A percentile compares a stretch with the other conserved stretches of the same genome.
Evolutionary conservation across 1,284 basidiomycete genomes (phyloP).

Genomic region (Flammula alnicola): DNA sequence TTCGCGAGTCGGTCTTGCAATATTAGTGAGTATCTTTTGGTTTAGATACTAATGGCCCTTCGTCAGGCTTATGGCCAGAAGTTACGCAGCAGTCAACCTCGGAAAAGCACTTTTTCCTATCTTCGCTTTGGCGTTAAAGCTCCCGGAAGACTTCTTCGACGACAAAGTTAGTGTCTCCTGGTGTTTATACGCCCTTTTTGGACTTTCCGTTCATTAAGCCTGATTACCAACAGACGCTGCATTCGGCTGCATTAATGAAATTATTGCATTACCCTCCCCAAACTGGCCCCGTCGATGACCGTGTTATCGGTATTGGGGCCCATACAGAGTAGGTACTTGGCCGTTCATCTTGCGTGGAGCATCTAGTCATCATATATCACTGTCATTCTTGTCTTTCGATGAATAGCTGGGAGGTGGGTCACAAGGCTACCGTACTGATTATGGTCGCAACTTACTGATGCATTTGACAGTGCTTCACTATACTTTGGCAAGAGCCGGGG

Average conservation of each 20-base stretch:
- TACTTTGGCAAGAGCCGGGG: constrained; percentile 67
- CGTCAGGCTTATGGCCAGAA: constrained; percentile 16
- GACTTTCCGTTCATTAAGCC: not conserved
- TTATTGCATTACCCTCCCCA: constrained; percentile 81
- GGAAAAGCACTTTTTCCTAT: constrained; percentile 80
- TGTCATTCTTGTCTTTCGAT: not conserved
- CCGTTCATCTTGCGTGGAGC: constrained; percentile 55
- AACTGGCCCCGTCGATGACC: constrained; percentile 61
- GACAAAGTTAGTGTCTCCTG: constrained; percentile 51
- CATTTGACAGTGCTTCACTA: constrained; percentile 70
- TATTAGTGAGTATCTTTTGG: constrained; percentile 58
- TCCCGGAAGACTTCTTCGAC: constrained; percentile 78
- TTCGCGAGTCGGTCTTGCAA: constrained; percentile 53
- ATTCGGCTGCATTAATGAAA: constrained; percentile 77
- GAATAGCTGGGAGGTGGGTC: constrained; percentile 58
- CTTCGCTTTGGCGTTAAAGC: constrained; percentile 81
- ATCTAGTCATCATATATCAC: constrained; percentile 45
- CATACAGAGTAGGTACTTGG: constrained; percentile 72
- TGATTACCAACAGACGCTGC: constrained; percentile 45
- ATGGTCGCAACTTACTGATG: not conserved
- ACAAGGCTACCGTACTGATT: not conserved
- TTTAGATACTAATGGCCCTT: not conserved
- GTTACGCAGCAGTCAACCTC: constrained; percentile 50
- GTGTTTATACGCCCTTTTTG: not conserved
- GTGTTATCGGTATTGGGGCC: constrained; percentile 80